Conservation (phyloP, 2,329 filamentous ascomycete genomes). For the Pyrenophora seminiperda region DNA sequence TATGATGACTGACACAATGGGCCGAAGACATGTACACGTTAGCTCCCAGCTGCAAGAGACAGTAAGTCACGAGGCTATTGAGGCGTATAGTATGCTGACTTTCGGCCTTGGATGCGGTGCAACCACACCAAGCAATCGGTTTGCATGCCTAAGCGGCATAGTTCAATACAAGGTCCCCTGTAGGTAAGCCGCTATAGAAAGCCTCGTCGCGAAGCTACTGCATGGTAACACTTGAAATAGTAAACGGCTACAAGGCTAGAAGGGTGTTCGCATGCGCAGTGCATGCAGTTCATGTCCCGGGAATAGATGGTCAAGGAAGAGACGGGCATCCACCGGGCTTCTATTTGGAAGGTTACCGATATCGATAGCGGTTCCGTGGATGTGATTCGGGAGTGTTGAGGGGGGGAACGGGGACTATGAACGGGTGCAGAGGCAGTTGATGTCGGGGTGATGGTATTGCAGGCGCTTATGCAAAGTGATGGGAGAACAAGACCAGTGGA, state of each 20-base stretch:
- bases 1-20: too few species aligned
- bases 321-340: background rate
- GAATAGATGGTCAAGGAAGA: background rate
- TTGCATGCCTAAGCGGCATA: background rate
- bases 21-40: too few species aligned
- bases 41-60: too few species aligned
- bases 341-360: background rate
- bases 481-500: background rate
- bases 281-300: constrained; percentile 10
- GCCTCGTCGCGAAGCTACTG: background rate
- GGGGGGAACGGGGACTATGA: background rate
- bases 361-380: background rate
- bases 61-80: too few species aligned
- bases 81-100: background rate
- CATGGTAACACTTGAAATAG: background rate
- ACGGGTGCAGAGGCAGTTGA: background rate
- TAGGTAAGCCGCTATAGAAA: constrained; percentile 2
- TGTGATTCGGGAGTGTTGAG: background rate
- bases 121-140: background rate
- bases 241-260: constrained; percentile 8
- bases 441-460: background rate
- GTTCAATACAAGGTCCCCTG: constrained; percentile 5
- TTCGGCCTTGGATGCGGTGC: background rate
- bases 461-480: constrained; percentile 17
- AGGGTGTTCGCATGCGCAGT: constrained; percentile 18